Base-by-base conservation (phyloP, 108 stramenopile genomes). In the Pseudonitzschia multistriata region DNA sequence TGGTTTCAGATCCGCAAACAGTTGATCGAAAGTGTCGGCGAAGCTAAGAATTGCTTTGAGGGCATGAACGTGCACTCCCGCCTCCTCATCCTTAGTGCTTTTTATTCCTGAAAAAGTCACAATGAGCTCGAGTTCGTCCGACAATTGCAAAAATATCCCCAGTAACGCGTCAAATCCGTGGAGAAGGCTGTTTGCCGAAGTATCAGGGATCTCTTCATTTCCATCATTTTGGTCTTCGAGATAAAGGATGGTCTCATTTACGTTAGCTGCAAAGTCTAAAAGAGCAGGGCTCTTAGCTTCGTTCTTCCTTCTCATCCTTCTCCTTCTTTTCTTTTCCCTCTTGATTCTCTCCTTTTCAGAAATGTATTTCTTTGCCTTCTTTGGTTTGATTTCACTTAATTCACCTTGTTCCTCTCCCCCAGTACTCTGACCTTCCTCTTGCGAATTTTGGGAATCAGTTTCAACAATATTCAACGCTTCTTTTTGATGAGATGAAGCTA, bases 111-210 rank as follows among this genome's bases (percentile, higher is more conserved):
- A 74, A 57, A 84, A 80, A 5, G 80, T 81, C 4, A 67, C 74
- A 11, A 80, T 69, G 28, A 84, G 67, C 48, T 84, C 83, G 25
- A 81, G 34, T 49, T 84, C 83, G 37, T 84, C 83, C 7, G 83
- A 80, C 8, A 84, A 62, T 39, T 80, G 83, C 30, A 81, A 34
- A 27, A 81, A 70, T 14, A 81, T 77, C 28, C 77, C 80, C 27
- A 81, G 8, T 1, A 84, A 60, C 33, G 77, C 76, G 70, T 84
- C 83, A 48, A 81, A 84, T 22, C 83, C 80, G 48, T 76, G 74
- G 13, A 80, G 72, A 19, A 78, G 68, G 21, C 63, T 34, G 54
- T 74, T 73, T 40, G 74, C 71, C 30, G 74, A 67, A 2, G 71
- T 62, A 17, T 74, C 79, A 24, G 48, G 30, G 28, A 71, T 65